These are phyloP conservation scores for Pavlovales sp. DNA, from an alignment of 208 protist genomes.

Conservation along the genomic window DNA sequence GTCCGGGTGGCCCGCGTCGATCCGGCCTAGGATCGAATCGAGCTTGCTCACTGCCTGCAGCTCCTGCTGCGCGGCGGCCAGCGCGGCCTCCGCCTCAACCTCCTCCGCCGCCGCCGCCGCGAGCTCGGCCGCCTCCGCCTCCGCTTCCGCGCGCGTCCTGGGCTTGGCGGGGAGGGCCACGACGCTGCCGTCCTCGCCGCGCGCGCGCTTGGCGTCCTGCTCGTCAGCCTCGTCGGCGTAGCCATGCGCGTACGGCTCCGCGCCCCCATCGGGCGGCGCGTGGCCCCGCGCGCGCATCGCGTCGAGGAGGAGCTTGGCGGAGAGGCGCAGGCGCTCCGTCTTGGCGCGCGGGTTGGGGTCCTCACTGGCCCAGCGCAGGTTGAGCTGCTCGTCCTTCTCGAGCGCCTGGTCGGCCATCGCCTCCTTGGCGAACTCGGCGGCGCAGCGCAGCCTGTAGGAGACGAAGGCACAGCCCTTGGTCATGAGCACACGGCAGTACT, in stretches of 20 bases:
- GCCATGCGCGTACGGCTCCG: background rate
- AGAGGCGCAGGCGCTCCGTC: background rate
- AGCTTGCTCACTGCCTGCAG: background rate
- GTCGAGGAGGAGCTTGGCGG: background rate
- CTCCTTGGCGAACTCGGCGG: slow-evolving; percentile 38
- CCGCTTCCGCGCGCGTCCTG: background rate
- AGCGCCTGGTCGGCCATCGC: slow-evolving; percentile 35
- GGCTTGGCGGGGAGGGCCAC: no score
- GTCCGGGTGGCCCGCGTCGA: background rate
- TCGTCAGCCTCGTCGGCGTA: background rate
- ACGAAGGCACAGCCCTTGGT: slow-evolving; percentile 20
- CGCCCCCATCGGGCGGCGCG: no score
- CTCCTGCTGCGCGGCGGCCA: background rate
- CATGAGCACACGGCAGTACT: background rate
- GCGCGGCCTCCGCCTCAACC: background rate
- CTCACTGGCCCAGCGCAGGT: slow-evolving; percentile 34
- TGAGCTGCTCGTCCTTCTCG: slow-evolving; percentile 35
- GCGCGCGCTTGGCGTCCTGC: background rate
- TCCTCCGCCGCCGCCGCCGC: background rate
- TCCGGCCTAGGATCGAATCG: background rate
- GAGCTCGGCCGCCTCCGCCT: background rate
- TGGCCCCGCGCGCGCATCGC: background rate
- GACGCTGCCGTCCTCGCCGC: no score
- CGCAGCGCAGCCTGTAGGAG: background rate
- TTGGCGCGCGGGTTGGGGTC: slow-evolving; percentile 30